Conservation (phyloP, 768 basidiomycete species). For the Russula sp. region DNA sequence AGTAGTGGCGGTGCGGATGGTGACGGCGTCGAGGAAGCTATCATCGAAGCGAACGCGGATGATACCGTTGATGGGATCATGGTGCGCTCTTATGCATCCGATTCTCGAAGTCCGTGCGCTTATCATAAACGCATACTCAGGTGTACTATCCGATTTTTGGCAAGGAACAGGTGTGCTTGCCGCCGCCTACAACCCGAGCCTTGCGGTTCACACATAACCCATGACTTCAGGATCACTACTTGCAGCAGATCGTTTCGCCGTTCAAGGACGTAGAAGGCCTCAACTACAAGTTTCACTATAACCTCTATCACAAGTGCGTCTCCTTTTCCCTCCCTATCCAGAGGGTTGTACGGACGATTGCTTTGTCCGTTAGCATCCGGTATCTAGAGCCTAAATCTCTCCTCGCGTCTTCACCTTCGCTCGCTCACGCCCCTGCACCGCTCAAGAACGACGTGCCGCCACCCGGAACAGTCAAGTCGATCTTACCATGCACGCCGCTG, state of each 20-base stretch:
- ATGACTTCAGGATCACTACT: conserved; percentile 75
- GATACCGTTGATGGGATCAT: conserved; percentile 84
- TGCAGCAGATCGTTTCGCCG: conserved; percentile 96
- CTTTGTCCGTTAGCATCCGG: conserved; percentile 60
- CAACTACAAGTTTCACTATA: conserved; percentile 93
- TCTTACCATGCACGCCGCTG: conserved; percentile 95
- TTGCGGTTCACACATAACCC: not conserved
- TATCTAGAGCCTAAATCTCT: conserved; percentile 80
- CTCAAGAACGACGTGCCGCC: conserved; percentile 58
- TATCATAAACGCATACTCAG: conserved; percentile 33
- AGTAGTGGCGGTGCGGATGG: conserved; percentile 41
- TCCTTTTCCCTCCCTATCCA: not conserved
- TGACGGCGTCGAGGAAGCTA: conserved; percentile 92
- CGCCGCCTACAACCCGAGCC: not conserved
- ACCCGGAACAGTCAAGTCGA: conserved; percentile 86
- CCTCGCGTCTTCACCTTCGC: conserved; percentile 35
- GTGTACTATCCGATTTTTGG: conserved; percentile 98
- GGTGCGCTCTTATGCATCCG: conserved; percentile 45
- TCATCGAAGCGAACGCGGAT: conserved; percentile 93
- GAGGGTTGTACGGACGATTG: not conserved
- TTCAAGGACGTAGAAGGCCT: conserved; percentile 97
- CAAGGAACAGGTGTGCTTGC: conserved; percentile 66
- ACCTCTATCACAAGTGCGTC: conserved; percentile 87
- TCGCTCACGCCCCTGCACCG: conserved; percentile 29
- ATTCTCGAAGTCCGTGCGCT: not conserved